Evolutionary conservation across 2,329 filamentous ascomycete species (phyloP), one percentile per base, ranked within the genome.

Genomic region (Fusarium concolor): DNA sequence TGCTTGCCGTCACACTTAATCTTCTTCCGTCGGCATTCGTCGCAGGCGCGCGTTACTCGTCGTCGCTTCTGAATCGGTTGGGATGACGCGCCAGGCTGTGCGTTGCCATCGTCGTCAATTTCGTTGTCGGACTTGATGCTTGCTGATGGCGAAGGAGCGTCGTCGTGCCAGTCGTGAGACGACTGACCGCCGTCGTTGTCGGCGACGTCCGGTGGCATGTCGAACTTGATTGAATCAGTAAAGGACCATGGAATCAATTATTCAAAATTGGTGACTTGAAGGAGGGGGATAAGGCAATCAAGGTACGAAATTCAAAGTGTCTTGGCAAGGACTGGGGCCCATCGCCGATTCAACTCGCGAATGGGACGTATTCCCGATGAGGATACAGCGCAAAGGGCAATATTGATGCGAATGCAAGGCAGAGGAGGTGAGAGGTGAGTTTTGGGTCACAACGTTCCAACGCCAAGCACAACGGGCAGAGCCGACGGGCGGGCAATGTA

Each of bases 1-100:
- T 94, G 92, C 78, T 94, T 93, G 71, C 92, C 92, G 77, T 94
- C 92, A 73, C 92, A 95, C 77, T 94, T 95, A 75, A 95, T 95
- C 79, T 95, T 95, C 78, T 95, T 95, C 71, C 92, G 86, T 58
- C 92, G 87, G 76, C 92, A 95, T 78, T 94, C 91, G 73, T 94
- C 92, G 79, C 92, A 95, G 39, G 92, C 92, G 72, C 92, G 85
- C 20, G 92, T 94, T 43, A 95, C 92, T 75, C 92, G 86, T 56
- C 92, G 85, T 65, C 92, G 86, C 77, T 95, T 94, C 76, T 94
- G 92, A 61, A 92, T 84, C 15, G 90, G 91, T 70, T 83, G 80
- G 38, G 79, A 80, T n/a, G 82, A 76, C 17, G 77, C 76, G 52
- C 80, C 79, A 35, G 72, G 67, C 38, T 69, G 69, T 28, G 68